Evolutionary conservation across 2,329 filamentous ascomycete genomes (phyloP), one percentile per base, ranked within the genome.

Genomic region (Nemania sp.): DNA sequence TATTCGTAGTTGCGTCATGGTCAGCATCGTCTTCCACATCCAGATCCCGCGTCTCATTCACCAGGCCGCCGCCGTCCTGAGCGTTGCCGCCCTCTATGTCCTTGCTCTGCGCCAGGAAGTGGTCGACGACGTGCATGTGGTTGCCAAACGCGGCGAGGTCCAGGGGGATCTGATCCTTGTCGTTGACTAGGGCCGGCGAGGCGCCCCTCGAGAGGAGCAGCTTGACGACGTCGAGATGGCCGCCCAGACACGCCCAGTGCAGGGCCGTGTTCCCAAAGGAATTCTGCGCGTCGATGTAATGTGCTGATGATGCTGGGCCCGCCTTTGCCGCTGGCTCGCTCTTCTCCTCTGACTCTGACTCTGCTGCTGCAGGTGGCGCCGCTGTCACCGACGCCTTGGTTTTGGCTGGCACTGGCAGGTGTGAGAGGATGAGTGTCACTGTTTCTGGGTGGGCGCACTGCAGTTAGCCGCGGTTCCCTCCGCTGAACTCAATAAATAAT

Each of bases 171-270:
- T 96, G 91, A 29, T 96, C 92, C 49, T 90, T 90, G 72, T 88
- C 86, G 73, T 98, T 98, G 71, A 88, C 88, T 34, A 92, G 79
- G 11, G 87, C 87, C 4, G 92, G 87, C 60, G 92, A 89, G 1
- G 92, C 92, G 2, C 92, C 92, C 2, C 86, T 81, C 46, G 87
- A 86, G 1, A 97, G 81, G 12, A 99, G 82, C 0, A 87, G 77
- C 78, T 93, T 90, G 6, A 97, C 91, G 3, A 87, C 85, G 5
- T 88, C 85, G 2, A 98, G 79, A 71, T 97, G 93, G 1, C 93
- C 93, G 56, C 96, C 95, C 57, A 97, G 79, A 0, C 92, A 90
- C 0, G 94, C 94, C 93, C 93, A 98, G 78, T 99, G 95, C 59
- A 99, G 80, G 0, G 92, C 86, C 0, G 94, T 97, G 78, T 97